Evolutionary conservation across 2,329 filamentous ascomycete genomes (phyloP).

Genomic region (Teratosphaeriaceae sp.): DNA sequence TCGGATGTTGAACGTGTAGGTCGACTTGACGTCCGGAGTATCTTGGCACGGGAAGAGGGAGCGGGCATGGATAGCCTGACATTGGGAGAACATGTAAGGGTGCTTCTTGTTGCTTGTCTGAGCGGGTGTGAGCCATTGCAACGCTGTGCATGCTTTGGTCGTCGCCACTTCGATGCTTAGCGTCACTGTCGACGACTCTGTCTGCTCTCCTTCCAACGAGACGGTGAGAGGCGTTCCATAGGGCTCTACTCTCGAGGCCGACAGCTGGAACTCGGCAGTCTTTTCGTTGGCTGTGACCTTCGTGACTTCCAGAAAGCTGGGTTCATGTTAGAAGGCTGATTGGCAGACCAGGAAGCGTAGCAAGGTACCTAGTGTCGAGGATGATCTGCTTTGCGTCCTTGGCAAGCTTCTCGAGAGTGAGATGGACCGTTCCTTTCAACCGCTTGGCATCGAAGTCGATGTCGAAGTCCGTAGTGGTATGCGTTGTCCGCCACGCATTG

Average conservation of each 20-base stretch:
- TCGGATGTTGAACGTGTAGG: constrained; percentile 79
- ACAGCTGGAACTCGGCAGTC: constrained; percentile 61
- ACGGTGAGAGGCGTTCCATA: constrained; percentile 68
- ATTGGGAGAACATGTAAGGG: constrained; percentile 97
- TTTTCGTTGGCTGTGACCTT: constrained; percentile 63
- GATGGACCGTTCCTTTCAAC: constrained; percentile 67
- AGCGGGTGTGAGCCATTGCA: constrained; percentile 90
- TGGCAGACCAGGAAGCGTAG: background rate
- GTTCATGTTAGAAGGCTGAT: constrained; percentile 6
- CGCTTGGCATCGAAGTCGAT: constrained; percentile 77
- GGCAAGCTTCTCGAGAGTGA: constrained; percentile 71
- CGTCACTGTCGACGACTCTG: constrained; percentile 22
- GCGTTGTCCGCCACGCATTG: constrained; percentile 74
- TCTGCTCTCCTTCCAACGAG: constrained; percentile 36
- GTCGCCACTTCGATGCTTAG: constrained; percentile 54
- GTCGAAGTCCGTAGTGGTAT: constrained; percentile 73
- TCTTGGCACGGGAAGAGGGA: constrained; percentile 96
- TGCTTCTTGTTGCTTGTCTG: constrained; percentile 95
- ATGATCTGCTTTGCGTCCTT: constrained; percentile 67
- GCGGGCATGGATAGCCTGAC: constrained; percentile 90
- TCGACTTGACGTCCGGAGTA: constrained; percentile 95
- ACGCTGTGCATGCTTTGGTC: constrained; percentile 79
- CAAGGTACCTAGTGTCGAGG: constrained; percentile 64
- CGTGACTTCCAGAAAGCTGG: constrained; percentile 63
- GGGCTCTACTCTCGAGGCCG: constrained; percentile 60